Evolutionary conservation across 345 rosid species (phyloP).

Genomic region (Eucalyptus microcorys): DNA sequence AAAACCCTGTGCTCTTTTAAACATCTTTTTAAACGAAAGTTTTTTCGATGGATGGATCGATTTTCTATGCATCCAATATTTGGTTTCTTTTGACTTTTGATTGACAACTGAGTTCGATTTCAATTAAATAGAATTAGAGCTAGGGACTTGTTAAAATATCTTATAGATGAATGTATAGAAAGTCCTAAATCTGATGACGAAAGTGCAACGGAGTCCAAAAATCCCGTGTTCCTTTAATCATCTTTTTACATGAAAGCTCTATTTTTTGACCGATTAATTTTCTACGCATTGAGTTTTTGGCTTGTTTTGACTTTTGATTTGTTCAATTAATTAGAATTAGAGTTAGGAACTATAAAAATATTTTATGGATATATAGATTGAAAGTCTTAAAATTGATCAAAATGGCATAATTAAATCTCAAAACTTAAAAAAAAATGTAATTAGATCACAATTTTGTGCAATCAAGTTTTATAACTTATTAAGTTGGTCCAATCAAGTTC

Average conservation of each 20-base stretch:
- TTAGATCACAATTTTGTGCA: background rate
- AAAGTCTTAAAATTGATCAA: too few relatives aligned
- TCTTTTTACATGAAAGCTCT: background rate
- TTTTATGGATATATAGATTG: accelerated
- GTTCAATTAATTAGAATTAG: background rate
- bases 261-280: background rate
- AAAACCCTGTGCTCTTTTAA: background rate
- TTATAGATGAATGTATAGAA: too few relatives aligned
- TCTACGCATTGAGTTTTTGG: background rate
- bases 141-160: background rate
- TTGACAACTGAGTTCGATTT: background rate
- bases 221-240: background rate
- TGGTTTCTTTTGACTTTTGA: background rate
- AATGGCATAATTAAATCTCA: too few relatives aligned
- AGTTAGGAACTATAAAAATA: background rate
- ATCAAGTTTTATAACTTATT: too few relatives aligned
- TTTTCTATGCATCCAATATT: background rate
- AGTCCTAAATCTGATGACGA: too few relatives aligned
- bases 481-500: background rate
- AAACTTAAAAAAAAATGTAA: too few relatives aligned
- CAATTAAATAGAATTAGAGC: background rate
- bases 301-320: background rate
- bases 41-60: background rate
- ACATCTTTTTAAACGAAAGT: background rate
- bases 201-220: background rate